Base-by-base conservation (phyloP, 176 grass and related monocot species). In the Microstegium vimineum region DNA sequence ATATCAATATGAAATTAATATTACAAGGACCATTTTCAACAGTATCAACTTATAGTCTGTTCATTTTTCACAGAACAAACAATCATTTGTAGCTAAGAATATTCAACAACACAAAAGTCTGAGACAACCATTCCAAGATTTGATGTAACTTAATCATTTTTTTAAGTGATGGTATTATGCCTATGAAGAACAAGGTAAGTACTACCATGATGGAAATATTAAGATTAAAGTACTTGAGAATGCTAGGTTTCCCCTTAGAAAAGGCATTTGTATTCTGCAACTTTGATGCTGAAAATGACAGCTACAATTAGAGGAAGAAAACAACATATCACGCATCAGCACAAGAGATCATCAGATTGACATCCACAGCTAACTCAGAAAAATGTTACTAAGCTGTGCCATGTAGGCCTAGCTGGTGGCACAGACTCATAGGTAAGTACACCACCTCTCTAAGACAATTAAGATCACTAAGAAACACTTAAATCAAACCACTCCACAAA, bases 261-360 rank as follows among this genome's bases (percentile, higher is more conserved):
- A 98, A 74, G 36, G 67, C 80, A 87, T 98, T 93, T 78, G 82
- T 90, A 38, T 95, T 77, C 59, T 76, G 77, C 62, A 98, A 79
- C 65, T 95, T 95, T 0, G 87, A 89, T 57, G 96, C 96, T 83
- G 90, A 93, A 61, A 98, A 83, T 2, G 96, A 98, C 51, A 95
- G 77, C 96, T 98, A 77, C n/a, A 79, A 73, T 35, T 34, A 66
- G 45, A 73, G 56, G 38, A 84, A 78, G n/a, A 70, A 52, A 69
- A 70, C 36, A 75, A 45, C 22, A 62, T 23, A 25, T 60, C 56
- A 59, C n/a, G n/a, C 45, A 76, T 67, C 38, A 90, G 70, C 20
- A 51, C 22, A 71, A 42, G 30, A 47, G 66, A 54, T 74, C 22
- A 20, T 75, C 52, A 78, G 20, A 76, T 84, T 57, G 37, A 18